Evolutionary conservation across 176 grass and related monocot genomes (phyloP), one percentile per base, ranked within the genome.

Genomic region (Phragmites australis): DNA sequence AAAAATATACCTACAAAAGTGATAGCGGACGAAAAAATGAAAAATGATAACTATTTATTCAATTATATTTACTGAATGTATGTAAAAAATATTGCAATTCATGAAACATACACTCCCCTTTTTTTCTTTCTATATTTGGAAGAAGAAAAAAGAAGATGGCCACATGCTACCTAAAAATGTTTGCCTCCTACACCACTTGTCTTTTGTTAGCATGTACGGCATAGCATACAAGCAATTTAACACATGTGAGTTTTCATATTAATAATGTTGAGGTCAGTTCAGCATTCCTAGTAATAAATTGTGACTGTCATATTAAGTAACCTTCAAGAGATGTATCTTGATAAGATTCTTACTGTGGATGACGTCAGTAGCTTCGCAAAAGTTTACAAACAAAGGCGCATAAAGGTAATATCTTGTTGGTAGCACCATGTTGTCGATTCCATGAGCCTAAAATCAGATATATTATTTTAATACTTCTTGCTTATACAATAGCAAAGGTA

Each of bases 391-490:
- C 25, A 88, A 98, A 2, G 95, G 92, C 6, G 95, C 95, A 70
- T 94, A 98, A 65, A 98, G 95, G 81, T 98, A 98, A 89, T 98
- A 92, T 87, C 95, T 89, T 21, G 95, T 98, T 64, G 95, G 90
- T 68, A 98, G 81, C 50, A 94, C 73, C 83, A 98, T 73, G 71
- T 94, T 90, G 81, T 94, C 84, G 42, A 98, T 94, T 70, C 92
- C 92, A 86, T 94, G 78, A 82, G 71, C 88, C 95, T 98, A 51
- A 84, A 76, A 72, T 72, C 46, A 88, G 34, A 71, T 29, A 84
- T 26, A 78, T 0, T 9, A 58, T 71, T 58, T 84, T 57, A 70
- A 15, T 48, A 54, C 14, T 7, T 8, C 2, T 22, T 18, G 44
- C 49, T 49, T 67, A 62, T 23, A 11, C 1, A 72, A 58, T 55